Conservation (phyloP, 202 grass and related monocot species). For the Hordeum pubiflorum region DNA sequence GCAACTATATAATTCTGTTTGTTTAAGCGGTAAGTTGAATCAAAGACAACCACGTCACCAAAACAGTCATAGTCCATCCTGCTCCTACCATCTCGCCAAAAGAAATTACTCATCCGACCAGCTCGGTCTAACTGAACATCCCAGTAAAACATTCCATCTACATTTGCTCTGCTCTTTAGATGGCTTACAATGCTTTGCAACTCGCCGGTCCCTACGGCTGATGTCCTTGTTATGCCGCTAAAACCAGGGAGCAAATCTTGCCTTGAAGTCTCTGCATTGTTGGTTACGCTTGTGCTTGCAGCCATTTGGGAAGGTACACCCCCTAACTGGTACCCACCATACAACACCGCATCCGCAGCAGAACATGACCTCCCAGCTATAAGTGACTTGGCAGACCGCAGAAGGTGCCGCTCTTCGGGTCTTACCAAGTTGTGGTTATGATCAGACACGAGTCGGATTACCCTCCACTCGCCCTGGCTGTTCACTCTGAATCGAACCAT, state of each 20-base stretch:
- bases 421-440: constrained; percentile 60
- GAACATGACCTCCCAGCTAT: constrained; percentile 55
- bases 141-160: constrained; percentile 69
- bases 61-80: constrained; percentile 62
- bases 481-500: constrained; percentile 71
- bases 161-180: constrained; percentile 46
- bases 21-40: constrained; percentile 59
- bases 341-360: constrained; percentile 38
- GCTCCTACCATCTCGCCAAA: constrained; percentile 64
- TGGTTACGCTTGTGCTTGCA: constrained; percentile 19
- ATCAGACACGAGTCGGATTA: constrained; percentile 52
- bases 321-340: constrained; percentile 35
- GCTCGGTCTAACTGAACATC: constrained; percentile 49
- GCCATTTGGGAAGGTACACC: constrained; percentile 25
- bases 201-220: constrained; percentile 28
- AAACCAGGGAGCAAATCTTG: constrained; percentile 29
- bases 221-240: not conserved
- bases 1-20: constrained; percentile 56
- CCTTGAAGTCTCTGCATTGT: constrained; percentile 21
- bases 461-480: constrained; percentile 56
- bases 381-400: constrained; percentile 60
- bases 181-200: constrained; percentile 47
- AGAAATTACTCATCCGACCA: constrained; percentile 62
- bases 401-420: constrained; percentile 56
- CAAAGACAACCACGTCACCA: constrained; percentile 62